Evolutionary conservation across 805 yeast genomes (phyloP).

Genomic region (Sporopachydermia quercuum): DNA sequence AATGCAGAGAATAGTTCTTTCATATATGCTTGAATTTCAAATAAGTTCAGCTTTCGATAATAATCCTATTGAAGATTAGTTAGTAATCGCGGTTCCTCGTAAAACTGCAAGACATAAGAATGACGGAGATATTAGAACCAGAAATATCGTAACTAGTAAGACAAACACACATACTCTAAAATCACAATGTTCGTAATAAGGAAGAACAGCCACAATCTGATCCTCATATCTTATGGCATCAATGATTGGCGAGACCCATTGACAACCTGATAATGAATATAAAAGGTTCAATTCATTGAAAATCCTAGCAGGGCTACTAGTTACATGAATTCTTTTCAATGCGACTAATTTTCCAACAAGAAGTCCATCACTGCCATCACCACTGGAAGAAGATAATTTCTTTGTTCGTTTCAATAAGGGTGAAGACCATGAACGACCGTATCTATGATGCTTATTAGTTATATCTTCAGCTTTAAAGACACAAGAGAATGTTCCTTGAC

Average conservation of each 20-base stretch:
- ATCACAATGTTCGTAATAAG: conserved; percentile 82
- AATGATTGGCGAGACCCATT: conserved; percentile 73
- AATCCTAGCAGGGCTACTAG: conserved; percentile 87
- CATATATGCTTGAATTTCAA: conserved; percentile 72
- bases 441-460: conserved; percentile 15
- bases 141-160: neutral
- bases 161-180: conserved; percentile 31
- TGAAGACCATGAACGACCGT: conserved; percentile 22
- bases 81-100: neutral
- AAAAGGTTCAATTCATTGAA: conserved; percentile 74
- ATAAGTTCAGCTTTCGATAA: conserved; percentile 62
- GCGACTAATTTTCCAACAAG: conserved; percentile 58
- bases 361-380: conserved; percentile 12
- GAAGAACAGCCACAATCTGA: conserved; percentile 85
- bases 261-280: conserved; percentile 50
- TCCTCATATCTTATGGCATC: conserved; percentile 82
- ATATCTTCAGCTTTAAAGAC: conserved; percentile 47
- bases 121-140: neutral
- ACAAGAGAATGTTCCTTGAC: conserved; percentile 41
- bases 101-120: too few relatives aligned
- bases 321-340: conserved; percentile 82
- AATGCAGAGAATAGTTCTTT: conserved; percentile 60
- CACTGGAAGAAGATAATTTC: conserved; percentile 13
- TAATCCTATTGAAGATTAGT: conserved; percentile 28
- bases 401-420: conserved; percentile 24